phyloP scores from a whole-genome alignment of 805 yeast species.

The Vanderwaltozyma polyspora region DNA sequence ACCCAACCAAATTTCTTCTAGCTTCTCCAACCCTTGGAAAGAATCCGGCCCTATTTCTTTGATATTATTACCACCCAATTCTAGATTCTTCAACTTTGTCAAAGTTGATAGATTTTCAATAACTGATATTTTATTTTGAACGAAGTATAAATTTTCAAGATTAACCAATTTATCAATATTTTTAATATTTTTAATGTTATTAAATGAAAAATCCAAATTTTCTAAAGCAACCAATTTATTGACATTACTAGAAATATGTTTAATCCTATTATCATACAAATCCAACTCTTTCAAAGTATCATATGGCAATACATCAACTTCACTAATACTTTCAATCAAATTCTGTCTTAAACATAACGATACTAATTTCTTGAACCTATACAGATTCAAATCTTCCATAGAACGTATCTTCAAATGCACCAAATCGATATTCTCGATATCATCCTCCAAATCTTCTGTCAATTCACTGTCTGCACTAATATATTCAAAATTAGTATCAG shows the following conservation, averaged over 20 bases:
- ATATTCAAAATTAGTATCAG: constrained; percentile 33
- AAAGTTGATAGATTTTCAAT: constrained; percentile 58
- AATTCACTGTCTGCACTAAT: constrained; percentile 63
- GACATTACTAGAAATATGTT: constrained; percentile 67
- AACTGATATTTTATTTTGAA: constrained; percentile 72
- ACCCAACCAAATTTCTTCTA: constrained; percentile 85
- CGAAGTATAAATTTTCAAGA: constrained; percentile 65
- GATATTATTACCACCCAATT: constrained; percentile 79
- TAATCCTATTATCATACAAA: constrained; percentile 82
- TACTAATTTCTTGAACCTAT: constrained; percentile 46
- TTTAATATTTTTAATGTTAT: constrained; percentile 76
- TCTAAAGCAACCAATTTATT: constrained; percentile 46
- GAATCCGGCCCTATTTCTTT: constrained; percentile 33
- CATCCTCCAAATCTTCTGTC: constrained; percentile 44
- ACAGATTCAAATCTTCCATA: constrained; percentile 48
- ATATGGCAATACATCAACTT: constrained; percentile 48
- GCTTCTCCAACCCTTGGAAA: constrained; percentile 39
- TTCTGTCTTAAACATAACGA: constrained; percentile 73
- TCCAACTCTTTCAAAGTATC: constrained; percentile 66
- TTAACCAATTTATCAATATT: constrained; percentile 54
- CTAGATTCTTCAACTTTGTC: constrained; percentile 52
- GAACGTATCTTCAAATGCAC: constrained; percentile 59
- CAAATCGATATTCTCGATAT: constrained; percentile 50
- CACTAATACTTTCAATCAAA: constrained; percentile 60
- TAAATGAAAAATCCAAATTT: constrained; percentile 75